A percentile compares a stretch with the other conserved stretches of the same genome.
Conservation (phyloP, 2,329 filamentous ascomycete species). For the Xylariaceae sp. region DNA sequence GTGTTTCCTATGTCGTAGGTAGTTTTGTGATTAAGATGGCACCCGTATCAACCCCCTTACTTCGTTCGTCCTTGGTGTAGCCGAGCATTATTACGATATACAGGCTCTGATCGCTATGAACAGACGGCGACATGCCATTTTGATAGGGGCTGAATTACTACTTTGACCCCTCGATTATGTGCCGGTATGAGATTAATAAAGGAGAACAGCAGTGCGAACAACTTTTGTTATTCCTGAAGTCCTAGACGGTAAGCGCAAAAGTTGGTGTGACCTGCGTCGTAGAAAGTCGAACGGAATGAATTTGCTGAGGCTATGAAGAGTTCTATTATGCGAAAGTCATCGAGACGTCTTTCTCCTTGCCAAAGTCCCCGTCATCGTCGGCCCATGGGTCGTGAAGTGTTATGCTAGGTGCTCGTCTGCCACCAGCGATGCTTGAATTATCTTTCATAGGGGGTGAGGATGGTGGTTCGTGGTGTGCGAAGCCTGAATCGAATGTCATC, state of each 20-base stretch:
- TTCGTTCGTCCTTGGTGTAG: not conserved
- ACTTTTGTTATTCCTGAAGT: not conserved
- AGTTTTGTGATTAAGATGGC: not conserved
- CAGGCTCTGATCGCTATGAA: not conserved
- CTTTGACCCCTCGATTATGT: not conserved
- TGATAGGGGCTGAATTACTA: not conserved
- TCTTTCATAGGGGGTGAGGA: conserved; percentile 32
- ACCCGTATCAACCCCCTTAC: not conserved
- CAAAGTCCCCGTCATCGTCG: conserved; percentile 62
- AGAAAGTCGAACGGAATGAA: not conserved
- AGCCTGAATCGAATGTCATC: conserved; percentile 69
- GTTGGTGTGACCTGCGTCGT: not conserved
- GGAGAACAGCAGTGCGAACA: not conserved
- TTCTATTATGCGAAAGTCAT: conserved; percentile 68
- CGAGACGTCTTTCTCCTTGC: conserved; percentile 67
- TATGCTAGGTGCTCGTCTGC: conserved; percentile 47
- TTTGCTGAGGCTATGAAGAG: not conserved
- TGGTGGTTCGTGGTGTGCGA: conserved; percentile 37
- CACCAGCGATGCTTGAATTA: conserved; percentile 23
- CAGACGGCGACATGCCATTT: conserved; percentile 6
- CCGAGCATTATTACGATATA: not conserved
- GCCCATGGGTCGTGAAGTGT: conserved; percentile 62
- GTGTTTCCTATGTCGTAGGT: not conserved
- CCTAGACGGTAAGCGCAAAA: not conserved
- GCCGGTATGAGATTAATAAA: conserved; percentile 2